Percentiles rank a stretch among this genome's conserved stretches.
These are phyloP conservation scores for Magnaporthiopsis rhizophila DNA, from an alignment of 2,329 filamentous ascomycete genomes.

Conservation along the genomic window DNA sequence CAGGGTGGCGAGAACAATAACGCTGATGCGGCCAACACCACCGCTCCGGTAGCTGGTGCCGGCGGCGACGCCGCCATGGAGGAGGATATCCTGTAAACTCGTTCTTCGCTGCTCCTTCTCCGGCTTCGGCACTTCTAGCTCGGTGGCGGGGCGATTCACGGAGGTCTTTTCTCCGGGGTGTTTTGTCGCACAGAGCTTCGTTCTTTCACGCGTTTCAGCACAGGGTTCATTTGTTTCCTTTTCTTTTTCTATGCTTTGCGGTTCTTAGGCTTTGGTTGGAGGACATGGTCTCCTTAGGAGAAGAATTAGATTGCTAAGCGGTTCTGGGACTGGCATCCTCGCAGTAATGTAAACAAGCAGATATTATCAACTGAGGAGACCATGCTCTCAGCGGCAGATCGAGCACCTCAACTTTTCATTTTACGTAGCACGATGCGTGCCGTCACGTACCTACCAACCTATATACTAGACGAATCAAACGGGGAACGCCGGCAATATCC, in stretches of 20 bases:
- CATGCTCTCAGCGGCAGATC: no score
- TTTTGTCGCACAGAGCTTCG: not conserved
- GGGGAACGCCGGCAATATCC: no score
- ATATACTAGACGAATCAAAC: no score
- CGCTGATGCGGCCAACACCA: conserved; percentile 34
- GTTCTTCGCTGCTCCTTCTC: not conserved
- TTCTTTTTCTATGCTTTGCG: not conserved
- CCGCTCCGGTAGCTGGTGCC: conserved; percentile 29
- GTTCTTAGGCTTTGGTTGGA: not conserved
- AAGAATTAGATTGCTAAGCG: not conserved
- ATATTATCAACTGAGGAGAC: no score
- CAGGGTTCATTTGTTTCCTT: not conserved
- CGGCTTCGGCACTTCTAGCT: not conserved
- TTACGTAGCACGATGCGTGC: not conserved
- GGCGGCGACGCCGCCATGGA: conserved; percentile 46
- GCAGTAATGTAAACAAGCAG: not conserved
- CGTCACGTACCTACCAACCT: no score
- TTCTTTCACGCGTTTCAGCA: not conserved
- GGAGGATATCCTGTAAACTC: conserved; percentile 48
- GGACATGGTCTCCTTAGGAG: not conserved
- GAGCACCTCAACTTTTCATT: no score
- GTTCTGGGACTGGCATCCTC: not conserved
- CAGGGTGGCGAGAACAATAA: conserved; percentile 30
- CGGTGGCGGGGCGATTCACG: not conserved
- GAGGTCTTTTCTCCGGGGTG: not conserved